Conservation (phyloP, 2,329 filamentous ascomycete species). For the Penicillium sp. region DNA sequence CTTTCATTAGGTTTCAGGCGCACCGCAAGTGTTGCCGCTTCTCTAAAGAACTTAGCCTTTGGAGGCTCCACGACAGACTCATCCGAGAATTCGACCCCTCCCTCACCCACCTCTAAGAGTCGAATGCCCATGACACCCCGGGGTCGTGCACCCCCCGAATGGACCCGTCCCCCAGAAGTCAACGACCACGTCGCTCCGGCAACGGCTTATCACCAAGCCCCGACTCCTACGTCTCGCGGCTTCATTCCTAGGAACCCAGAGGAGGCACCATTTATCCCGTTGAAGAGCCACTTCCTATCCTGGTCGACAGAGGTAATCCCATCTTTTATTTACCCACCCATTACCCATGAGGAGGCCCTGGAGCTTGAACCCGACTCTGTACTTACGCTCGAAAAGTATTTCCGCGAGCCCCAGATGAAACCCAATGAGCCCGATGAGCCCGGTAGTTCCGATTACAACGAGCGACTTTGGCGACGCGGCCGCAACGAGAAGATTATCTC, state of each 20-base stretch:
- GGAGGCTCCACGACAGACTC: constrained; percentile 48
- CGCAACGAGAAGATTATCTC: constrained; percentile 91
- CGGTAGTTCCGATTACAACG: constrained; percentile 94
- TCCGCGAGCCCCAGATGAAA: constrained; percentile 98
- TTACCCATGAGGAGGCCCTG: constrained; percentile 12
- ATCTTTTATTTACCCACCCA: constrained; percentile 20
- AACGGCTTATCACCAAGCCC: constrained; percentile 74
- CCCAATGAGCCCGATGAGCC: constrained; percentile 94
- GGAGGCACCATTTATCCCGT: constrained; percentile 67
- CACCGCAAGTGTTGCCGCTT: constrained; percentile 67
- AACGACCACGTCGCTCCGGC: constrained; percentile 68
- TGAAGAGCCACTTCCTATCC: constrained; percentile 83
- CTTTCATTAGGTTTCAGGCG: constrained; percentile 63
- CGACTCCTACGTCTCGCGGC: constrained; percentile 76
- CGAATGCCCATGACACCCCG: constrained; percentile 50
- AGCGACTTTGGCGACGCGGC: constrained; percentile 86
- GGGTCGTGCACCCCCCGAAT: constrained; percentile 59
- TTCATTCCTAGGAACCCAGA: constrained; percentile 67
- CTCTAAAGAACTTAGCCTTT: constrained; percentile 64
- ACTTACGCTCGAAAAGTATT: constrained; percentile 64
- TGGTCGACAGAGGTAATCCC: constrained; percentile 79
- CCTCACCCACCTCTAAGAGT: constrained; percentile 37
- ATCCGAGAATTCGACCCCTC: constrained; percentile 28
- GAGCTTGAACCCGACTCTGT: constrained; percentile 18
- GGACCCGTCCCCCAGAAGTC: constrained; percentile 71